These are phyloP conservation scores for Protomyces pachydermus DNA, from an alignment of 1,139 yeast genomes.

Conservation along the genomic window DNA sequence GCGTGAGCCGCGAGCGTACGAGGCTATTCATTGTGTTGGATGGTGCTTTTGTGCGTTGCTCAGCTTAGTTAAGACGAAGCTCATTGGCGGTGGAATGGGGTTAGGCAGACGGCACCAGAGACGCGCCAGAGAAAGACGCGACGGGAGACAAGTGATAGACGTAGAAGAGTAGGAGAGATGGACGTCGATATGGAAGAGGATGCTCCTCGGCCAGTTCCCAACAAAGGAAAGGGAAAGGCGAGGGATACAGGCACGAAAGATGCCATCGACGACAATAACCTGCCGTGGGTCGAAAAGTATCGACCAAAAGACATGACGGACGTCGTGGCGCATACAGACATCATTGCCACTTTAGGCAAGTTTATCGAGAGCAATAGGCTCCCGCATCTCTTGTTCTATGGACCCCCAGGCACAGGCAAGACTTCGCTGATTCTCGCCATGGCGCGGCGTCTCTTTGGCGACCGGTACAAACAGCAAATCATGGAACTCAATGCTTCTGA, in stretches of 20 bases:
- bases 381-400: constrained; percentile 94
- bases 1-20: constrained; percentile 3
- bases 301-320: constrained; percentile 81
- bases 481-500: constrained; percentile 78
- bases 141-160: neutral
- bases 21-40: neutral
- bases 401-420: constrained; percentile 97
- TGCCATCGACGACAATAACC: constrained; percentile 7
- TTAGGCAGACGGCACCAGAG: neutral
- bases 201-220: constrained; percentile 12
- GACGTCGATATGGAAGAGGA: constrained; percentile 15
- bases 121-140: neutral
- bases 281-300: constrained; percentile 80
- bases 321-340: constrained; percentile 85
- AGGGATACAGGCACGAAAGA: neutral
- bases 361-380: constrained; percentile 77
- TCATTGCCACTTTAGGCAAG: constrained; percentile 72
- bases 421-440: constrained; percentile 87
- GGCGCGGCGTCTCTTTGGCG: constrained; percentile 83
- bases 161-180: constrained; percentile 13
- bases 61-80: neutral
- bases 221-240: constrained; percentile 19
- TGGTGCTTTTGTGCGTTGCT: neutral
- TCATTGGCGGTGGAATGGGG: neutral
- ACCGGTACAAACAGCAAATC: constrained; percentile 43